Evolutionary conservation across 441 rosid genomes (phyloP).

Genomic region (Mallotus repandus): DNA sequence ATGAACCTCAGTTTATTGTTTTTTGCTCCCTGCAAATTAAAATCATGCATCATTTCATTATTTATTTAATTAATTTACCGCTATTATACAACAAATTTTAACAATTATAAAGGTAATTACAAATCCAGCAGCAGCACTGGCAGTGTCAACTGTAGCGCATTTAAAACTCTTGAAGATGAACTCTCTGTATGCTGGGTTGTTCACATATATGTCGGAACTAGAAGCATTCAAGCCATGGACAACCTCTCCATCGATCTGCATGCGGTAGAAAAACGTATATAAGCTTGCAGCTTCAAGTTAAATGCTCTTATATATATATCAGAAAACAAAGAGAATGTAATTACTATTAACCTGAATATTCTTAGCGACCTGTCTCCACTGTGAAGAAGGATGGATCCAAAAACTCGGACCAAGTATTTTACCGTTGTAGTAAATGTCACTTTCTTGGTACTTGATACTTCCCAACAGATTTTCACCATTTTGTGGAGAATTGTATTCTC

Average conservation of each 20-base stretch:
- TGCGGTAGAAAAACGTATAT: too few species aligned
- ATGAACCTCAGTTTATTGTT: not conserved
- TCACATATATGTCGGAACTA: not conserved
- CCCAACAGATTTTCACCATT: slow-evolving; percentile 17
- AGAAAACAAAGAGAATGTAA: too few species aligned
- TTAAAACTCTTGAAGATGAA: not conserved
- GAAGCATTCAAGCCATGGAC: not conserved
- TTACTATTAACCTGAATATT: too few species aligned
- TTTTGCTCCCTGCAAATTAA: not conserved
- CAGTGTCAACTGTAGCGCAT: not conserved
- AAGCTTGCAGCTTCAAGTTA: too few species aligned
- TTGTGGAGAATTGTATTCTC: slow-evolving; percentile 13
- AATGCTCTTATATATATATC: too few species aligned
- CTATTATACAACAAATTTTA: too few species aligned
- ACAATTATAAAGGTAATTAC: not conserved
- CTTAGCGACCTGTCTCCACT: too few species aligned
- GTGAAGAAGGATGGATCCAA: too few species aligned
- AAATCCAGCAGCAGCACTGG: not conserved
- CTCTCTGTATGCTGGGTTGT: slow-evolving; percentile 4
- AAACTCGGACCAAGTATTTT: too few species aligned
- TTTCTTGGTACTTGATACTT: not conserved
- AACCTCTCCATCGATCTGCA: not conserved
- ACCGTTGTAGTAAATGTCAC: not conserved
- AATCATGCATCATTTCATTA: not conserved
- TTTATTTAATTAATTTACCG: too few species aligned